Evolutionary conservation across 2,329 filamentous ascomycete species (phyloP).

Genomic region (Alternaria sp.): DNA sequence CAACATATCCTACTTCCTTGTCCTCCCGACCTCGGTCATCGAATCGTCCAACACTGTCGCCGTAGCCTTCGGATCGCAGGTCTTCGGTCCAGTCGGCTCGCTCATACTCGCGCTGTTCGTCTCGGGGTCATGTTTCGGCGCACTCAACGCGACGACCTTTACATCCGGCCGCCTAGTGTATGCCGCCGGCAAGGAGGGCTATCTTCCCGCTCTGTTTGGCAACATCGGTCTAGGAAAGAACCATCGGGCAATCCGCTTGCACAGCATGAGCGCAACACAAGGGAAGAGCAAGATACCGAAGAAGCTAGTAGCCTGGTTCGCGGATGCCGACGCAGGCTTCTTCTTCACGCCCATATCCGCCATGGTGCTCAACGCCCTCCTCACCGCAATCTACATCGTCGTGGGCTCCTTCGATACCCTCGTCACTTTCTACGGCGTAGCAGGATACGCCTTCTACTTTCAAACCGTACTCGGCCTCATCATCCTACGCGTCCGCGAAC

Average conservation of each 20-base stretch:
- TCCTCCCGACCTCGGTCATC: slow-evolving; percentile 80
- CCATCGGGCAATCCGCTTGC: slow-evolving; percentile 46
- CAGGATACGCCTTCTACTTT: slow-evolving; percentile 97
- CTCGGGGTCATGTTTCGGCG: slow-evolving; percentile 89
- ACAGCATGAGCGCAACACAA: slow-evolving; percentile 28
- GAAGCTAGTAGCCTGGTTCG: slow-evolving; percentile 40
- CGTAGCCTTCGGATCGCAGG: slow-evolving; percentile 87
- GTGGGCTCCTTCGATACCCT: slow-evolving; percentile 91
- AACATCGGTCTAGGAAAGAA: slow-evolving; percentile 72
- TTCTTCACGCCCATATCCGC: slow-evolving; percentile 96
- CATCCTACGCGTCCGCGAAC: slow-evolving; percentile 84
- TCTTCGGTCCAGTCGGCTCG: slow-evolving; percentile 84
- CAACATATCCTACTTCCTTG: slow-evolving; percentile 93
- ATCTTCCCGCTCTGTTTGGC: slow-evolving; percentile 83
- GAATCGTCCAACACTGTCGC: slow-evolving; percentile 94
- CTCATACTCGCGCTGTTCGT: slow-evolving; percentile 88
- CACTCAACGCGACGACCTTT: slow-evolving; percentile 92
- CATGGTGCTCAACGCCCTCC: slow-evolving; percentile 76
- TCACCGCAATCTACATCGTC: slow-evolving; percentile 79
- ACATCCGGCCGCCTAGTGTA: slow-evolving; percentile 92
- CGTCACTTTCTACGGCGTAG: slow-evolving; percentile 96
- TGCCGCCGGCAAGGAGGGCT: slow-evolving; percentile 92
- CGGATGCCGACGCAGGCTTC: slow-evolving; percentile 74
- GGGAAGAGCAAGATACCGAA: slow-evolving; percentile 27
- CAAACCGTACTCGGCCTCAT: slow-evolving; percentile 92